phyloP scores from a whole-genome alignment of 129 eudicot genomes.

The Oenanthe sinensis region DNA sequence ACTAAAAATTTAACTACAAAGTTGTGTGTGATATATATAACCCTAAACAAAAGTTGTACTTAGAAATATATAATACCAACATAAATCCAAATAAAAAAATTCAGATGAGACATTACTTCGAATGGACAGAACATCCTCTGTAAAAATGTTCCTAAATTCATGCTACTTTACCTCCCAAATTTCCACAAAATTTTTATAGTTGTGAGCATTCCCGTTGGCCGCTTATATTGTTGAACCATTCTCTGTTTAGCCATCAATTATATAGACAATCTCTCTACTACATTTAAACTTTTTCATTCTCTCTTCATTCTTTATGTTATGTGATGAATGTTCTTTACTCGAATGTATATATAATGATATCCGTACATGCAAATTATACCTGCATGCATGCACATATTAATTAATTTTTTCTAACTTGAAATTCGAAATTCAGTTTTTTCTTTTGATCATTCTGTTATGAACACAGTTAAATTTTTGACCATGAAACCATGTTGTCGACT shows the following conservation, averaged over 20 bases:
- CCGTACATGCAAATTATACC: not conserved
- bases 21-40: too few species aligned
- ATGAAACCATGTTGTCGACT: slow-evolving; percentile 37
- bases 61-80: not conserved
- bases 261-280: not conserved
- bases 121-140: not conserved
- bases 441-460: not conserved
- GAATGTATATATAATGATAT: not conserved
- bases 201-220: not conserved
- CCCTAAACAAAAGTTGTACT: too few species aligned
- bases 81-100: not conserved
- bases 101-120: not conserved
- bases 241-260: slow-evolving; percentile 6
- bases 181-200: not conserved
- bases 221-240: not conserved
- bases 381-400: not conserved
- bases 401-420: not conserved
- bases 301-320: not conserved
- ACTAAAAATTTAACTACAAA: too few species aligned
- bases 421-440: not conserved
- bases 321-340: not conserved
- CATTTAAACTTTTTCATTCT: not conserved
- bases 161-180: not conserved
- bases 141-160: slow-evolving; percentile 2
- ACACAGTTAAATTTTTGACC: slow-evolving; percentile 10